Evolutionary conservation across 176 grass and related monocot species (phyloP).

Genomic region (Raddia guianensis): DNA sequence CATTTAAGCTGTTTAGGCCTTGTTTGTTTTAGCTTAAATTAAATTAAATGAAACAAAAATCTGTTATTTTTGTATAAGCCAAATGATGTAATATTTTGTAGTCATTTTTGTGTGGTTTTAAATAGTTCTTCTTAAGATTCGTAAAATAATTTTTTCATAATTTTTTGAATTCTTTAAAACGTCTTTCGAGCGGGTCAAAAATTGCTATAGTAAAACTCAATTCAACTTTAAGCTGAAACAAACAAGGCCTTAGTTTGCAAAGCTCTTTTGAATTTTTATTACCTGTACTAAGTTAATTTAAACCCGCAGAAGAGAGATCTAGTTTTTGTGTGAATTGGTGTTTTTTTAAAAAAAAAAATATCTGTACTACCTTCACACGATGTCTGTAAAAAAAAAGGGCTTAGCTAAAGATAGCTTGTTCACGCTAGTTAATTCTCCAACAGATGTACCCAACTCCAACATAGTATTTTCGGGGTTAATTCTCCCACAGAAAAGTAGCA

Average conservation of each 20-base stretch:
- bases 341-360: neutral
- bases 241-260: neutral
- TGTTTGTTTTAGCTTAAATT: no score
- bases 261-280: constrained; percentile 22
- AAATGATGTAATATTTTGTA: no score
- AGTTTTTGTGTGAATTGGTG: constrained; percentile 41
- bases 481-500: neutral
- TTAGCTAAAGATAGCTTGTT: constrained; percentile 17
- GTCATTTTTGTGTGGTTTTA: no score
- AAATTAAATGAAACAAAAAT: no score
- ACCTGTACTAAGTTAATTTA: constrained; percentile 29
- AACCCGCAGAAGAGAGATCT: constrained; percentile 29
- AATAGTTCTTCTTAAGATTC: no score
- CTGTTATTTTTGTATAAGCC: no score
- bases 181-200: no score
- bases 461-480: neutral
- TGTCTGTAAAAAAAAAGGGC: neutral
- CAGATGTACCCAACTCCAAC: neutral
- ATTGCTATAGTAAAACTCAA: no score
- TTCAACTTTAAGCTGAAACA: no score
- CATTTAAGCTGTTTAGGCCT: neutral
- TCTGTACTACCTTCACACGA: constrained; percentile 16
- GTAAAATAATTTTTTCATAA: no score
- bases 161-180: no score
- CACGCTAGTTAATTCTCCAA: neutral